Evolutionary conservation across 768 basidiomycete species (phyloP), one percentile per base, ranked within the genome.

Genomic region (Boletus edulis): DNA sequence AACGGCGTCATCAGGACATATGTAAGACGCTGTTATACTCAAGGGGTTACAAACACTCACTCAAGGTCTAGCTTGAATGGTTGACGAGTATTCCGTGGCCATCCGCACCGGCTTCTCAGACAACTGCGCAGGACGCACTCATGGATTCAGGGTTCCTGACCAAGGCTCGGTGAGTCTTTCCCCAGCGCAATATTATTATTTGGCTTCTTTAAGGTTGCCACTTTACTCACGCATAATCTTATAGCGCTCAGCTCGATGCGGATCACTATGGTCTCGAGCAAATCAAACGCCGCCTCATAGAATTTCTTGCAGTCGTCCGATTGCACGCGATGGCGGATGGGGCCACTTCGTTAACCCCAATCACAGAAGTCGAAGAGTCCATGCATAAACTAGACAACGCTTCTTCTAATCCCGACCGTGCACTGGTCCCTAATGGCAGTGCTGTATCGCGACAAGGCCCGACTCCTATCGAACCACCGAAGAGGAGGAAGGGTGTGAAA

Each of bases 261-360:
- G 94, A 96, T 56, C 94, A 98, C 69, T 96, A 86, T 62, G 95
- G 95, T 2, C 76, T 98, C 17, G 91, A 94, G 54, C 91, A 90
- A 68, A 87, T 98, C 68, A 98, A 97, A 78, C 86, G 90, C 59
- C 79, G 94, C 11, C 71, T 96, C 3, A 89, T 96, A 44, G 95
- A 97, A 65, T 97, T 93, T 68, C 81, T 98, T 39, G 94, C 92
- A 0, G 89, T 97, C 12, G 86, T 95, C 34, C 75, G 91, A 56
- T 72, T 85, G 47, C 75, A 75, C 42, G 72, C 74, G 9, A 57
- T 76, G 18, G 56, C 65, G 1, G 59, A 66, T 45, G 65, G 62
- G 32, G 34, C 58, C 11, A 18, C 60, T 24, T 32, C 48, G 11
- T 41, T 59, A 15, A 17, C 35, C 8, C 14, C 57, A 3, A 45